Conservation (phyloP, 2,329 filamentous ascomycete genomes). For the Trichoderma oligosporum region DNA sequence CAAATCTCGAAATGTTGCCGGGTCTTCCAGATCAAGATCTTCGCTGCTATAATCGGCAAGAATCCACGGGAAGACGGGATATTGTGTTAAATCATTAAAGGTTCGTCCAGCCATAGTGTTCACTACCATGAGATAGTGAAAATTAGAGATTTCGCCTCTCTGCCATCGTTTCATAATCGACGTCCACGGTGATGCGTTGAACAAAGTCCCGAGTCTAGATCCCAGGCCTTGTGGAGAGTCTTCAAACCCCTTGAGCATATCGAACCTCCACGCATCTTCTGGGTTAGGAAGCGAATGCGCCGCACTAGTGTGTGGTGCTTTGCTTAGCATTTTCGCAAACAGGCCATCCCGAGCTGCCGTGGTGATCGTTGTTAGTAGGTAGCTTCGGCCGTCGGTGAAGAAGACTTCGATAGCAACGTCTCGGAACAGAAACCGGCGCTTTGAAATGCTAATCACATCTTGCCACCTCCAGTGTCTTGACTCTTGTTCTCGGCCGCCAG, state of each 20-base stretch:
- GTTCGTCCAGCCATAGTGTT: constrained; percentile 96
- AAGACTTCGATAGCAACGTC: constrained; percentile 97
- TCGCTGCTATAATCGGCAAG: constrained; percentile 93
- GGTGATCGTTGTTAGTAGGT: constrained; percentile 81
- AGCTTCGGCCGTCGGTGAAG: constrained; percentile 94
- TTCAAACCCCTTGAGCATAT: constrained; percentile 68
- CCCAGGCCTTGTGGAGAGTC: constrained; percentile 64
- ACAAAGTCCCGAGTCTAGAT: constrained; percentile 87
- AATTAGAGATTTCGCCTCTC: constrained; percentile 93
- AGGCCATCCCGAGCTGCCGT: constrained; percentile 72
- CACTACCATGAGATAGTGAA: constrained; percentile 97
- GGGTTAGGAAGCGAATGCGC: constrained; percentile 67
- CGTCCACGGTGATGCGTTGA: constrained; percentile 76
- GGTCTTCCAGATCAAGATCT: constrained; percentile 81
- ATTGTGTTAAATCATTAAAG: constrained; percentile 97
- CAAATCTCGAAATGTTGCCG: constrained; percentile 81
- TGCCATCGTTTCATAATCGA: constrained; percentile 87
- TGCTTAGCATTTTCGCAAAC: constrained; percentile 68
- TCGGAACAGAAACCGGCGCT: constrained; percentile 88
- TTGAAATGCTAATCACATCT: constrained; percentile 92
- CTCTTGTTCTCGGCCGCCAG: constrained; percentile 63
- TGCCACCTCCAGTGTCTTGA: constrained; percentile 90
- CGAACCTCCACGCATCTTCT: constrained; percentile 88
- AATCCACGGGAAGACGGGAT: constrained; percentile 97
- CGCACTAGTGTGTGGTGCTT: constrained; percentile 75